Evolutionary conservation across 495 filamentous ascomycete species (phyloP).

Genomic region (Trichoderma orchidacearum): DNA sequence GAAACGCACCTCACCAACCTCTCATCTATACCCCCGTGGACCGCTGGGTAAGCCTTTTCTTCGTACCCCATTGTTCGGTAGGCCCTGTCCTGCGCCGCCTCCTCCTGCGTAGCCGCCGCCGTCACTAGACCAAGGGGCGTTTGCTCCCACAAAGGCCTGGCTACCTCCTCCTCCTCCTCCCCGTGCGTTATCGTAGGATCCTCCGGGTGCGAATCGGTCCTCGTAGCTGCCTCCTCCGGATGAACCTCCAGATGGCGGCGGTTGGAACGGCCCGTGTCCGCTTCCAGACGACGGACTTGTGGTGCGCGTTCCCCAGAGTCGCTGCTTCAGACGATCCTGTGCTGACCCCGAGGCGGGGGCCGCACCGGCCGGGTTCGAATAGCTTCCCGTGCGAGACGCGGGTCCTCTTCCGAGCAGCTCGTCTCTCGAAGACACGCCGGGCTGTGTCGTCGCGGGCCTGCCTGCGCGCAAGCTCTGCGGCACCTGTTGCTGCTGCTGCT

Average conservation of each 20-base stretch:
- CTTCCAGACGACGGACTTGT: constrained; percentile 23
- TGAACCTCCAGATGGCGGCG: constrained; percentile 17
- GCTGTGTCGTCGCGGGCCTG: constrained; percentile 15
- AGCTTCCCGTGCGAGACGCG: constrained; percentile 8
- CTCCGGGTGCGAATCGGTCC: constrained; percentile 28
- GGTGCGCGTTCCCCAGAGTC: constrained; percentile 32
- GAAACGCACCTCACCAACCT: background rate
- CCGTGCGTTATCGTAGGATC: constrained; percentile 15
- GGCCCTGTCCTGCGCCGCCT: constrained; percentile 19
- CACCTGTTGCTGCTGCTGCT: constrained; percentile 28
- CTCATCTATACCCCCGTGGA: constrained; percentile 17
- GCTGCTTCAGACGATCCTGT: constrained; percentile 35
- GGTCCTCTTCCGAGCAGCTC: constrained; percentile 8
- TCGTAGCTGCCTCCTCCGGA: constrained; percentile 22
- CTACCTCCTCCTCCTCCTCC: constrained; percentile 14
- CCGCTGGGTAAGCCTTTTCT: constrained; percentile 36
- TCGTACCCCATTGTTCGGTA: constrained; percentile 14
- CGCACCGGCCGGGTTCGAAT: constrained; percentile 18
- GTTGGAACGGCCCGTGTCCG: constrained; percentile 20
- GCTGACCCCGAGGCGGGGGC: constrained; percentile 19
- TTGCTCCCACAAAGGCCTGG: constrained; percentile 30
- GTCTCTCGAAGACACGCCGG: constrained; percentile 6
- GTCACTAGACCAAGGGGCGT: constrained; percentile 30
- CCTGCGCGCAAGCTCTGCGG: constrained; percentile 41
- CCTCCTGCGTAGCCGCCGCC: constrained; percentile 22